Conservation (phyloP, 2,329 filamentous ascomycete species). For the Blastomyces silverae region DNA sequence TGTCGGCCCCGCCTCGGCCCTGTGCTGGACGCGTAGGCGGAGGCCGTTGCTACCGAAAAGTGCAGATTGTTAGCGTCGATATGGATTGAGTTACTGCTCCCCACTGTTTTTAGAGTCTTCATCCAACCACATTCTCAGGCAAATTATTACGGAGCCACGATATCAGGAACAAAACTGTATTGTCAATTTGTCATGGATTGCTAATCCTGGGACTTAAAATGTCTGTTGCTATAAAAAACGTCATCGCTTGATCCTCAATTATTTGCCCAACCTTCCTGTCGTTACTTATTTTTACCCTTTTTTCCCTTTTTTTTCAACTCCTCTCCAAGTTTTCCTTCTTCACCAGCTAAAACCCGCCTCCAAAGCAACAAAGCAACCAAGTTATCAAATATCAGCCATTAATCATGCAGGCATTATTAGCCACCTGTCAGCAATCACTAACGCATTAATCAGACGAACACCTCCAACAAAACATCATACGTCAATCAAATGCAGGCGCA, state of each 20-base stretch:
- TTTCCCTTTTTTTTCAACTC: background rate
- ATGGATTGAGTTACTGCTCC: background rate
- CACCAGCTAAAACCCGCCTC: no score
- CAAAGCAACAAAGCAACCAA: background rate
- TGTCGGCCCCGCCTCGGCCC: background rate
- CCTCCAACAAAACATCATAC: background rate
- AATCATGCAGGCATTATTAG: background rate
- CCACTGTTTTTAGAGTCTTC: background rate
- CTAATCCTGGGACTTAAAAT: background rate
- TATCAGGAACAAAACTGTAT: constrained; percentile 1
- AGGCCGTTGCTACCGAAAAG: background rate
- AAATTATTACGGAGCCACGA: background rate
- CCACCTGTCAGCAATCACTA: background rate
- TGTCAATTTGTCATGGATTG: background rate
- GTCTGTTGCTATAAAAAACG: background rate
- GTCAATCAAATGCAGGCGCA: background rate
- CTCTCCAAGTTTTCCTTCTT: background rate
- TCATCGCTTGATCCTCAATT: background rate
- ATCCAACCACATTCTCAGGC: background rate
- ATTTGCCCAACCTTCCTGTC: background rate
- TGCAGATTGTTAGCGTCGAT: no score
- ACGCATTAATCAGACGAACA: background rate
- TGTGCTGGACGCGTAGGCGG: background rate
- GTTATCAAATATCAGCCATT: constrained; percentile 4
- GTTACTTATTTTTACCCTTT: background rate